Conservation (phyloP, 257 asterid species). For the Solanum piurae region DNA sequence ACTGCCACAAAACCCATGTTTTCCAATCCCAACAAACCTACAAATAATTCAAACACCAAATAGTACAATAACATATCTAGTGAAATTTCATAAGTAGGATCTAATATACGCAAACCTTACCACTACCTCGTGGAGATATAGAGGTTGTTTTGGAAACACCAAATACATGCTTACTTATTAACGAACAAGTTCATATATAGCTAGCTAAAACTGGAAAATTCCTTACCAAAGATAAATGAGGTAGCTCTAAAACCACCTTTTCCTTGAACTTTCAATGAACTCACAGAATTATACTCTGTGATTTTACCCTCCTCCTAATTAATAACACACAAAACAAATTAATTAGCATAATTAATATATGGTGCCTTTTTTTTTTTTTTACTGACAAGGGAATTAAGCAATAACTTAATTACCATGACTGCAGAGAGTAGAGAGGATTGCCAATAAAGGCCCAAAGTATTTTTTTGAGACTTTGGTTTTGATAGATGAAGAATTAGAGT, state of each 20-base stretch:
- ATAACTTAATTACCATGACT: slow-evolving; percentile 12
- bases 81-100: too few relatives aligned
- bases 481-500: background rate
- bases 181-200: background rate
- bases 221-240: slow-evolving; percentile 52
- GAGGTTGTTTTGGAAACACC: too few relatives aligned
- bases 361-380: background rate
- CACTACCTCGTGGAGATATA: too few relatives aligned
- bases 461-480: background rate
- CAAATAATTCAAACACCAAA: background rate
- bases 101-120: background rate
- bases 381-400: background rate
- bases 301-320: slow-evolving; percentile 42
- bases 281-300: slow-evolving; percentile 3
- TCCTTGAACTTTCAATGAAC: slow-evolving; percentile 7
- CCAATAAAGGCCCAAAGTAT: background rate
- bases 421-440: background rate
- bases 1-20: slow-evolving; percentile 61
- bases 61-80: too few relatives aligned
- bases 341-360: background rate
- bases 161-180: too few relatives aligned
- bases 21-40: slow-evolving; percentile 49
- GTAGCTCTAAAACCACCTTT: slow-evolving; percentile 76
- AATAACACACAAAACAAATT: background rate
- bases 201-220: too few relatives aligned